Percentiles rank a stretch among this genome's conserved stretches.
Conservation (phyloP, 192 early-diverging fungal species). For the Funneliformis geosporum region DNA sequence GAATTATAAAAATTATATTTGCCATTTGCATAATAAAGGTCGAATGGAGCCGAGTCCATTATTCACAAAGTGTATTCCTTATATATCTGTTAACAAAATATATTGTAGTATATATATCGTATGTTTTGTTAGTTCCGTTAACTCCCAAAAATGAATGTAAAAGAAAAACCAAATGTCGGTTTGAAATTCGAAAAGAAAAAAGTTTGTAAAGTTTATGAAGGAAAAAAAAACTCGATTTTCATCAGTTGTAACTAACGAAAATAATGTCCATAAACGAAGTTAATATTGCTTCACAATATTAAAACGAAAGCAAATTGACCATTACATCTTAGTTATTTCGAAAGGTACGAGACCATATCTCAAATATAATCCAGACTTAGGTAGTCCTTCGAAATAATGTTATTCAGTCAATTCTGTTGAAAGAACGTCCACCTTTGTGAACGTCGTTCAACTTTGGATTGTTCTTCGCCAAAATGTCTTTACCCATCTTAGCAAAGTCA, state of each 20-base stretch:
- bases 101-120: background rate
- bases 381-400: background rate
- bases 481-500: constrained; percentile 72
- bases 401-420: constrained; percentile 58
- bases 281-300: background rate
- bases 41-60: background rate
- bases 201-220: background rate
- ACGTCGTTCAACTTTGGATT: constrained; percentile 76
- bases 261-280: background rate
- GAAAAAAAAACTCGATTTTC: background rate
- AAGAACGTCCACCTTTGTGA: constrained; percentile 75
- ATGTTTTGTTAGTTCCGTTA: background rate
- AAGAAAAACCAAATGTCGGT: background rate
- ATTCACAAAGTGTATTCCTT: background rate
- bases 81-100: background rate
- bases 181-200: background rate
- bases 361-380: background rate
- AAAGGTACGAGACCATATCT: background rate
- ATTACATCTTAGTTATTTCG: background rate
- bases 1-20: background rate
- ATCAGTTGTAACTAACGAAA: background rate
- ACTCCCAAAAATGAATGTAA: background rate
- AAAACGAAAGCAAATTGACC: background rate
- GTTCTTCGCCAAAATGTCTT: constrained; percentile 67
- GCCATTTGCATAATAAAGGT: background rate